Base-by-base conservation (phyloP, 2,329 filamentous ascomycete species). In the Teratosphaeria destructans region DNA sequence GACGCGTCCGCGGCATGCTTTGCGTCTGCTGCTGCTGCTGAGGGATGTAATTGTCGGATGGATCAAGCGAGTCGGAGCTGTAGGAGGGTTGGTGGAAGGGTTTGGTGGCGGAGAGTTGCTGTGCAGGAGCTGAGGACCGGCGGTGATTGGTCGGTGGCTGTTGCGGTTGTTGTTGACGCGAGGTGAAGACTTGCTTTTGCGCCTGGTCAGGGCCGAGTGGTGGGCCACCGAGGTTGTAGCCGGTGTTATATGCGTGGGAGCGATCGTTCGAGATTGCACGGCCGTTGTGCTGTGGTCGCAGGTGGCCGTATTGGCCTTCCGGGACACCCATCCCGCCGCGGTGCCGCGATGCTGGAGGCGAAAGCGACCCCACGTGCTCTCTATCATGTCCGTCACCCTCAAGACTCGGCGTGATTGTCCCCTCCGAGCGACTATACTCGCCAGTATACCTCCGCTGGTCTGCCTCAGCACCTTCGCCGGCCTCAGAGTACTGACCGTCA, bases 151-250 rank as follows among this genome's bases (percentile, higher is more conserved):
- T 16, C 10, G 27, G 12, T 32, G 27, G 53, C 12, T 54, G 27
- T 10, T 54, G 53, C 34, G 32, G 53, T 23, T 32, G 27, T n/a
- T 16, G 23, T 7, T 23, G 55, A 35, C 60, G 56, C 16, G 49
- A 49, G n/a, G 16, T 52, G 27, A 55, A 56, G 27, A 37, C 19
- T 37, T 60, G 54, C 23, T 57, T 58, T 27, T 47, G 34, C 12
- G 27, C 12, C 14, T 54, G 47, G 39, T 39, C 39, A 7, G 56
- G 32, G 14, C 64, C 68, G 52, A 68, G 64, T 16, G 68, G 68
- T 6, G 68, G 68, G 7, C 61, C 61, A 11, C 60, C 58, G 43
- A 66, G 60, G 27, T 64, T 64, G 52, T 63, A 67, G 49, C 67
- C 68, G 27, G 58, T 55, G 5, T 54, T 58, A 55, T 54, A 58